A percentile compares a stretch with the other conserved stretches of the same genome.
These are phyloP conservation scores for Cafeteria roenbergensis DNA, from an alignment of 108 stramenopile species.

Conservation along the genomic window DNA sequence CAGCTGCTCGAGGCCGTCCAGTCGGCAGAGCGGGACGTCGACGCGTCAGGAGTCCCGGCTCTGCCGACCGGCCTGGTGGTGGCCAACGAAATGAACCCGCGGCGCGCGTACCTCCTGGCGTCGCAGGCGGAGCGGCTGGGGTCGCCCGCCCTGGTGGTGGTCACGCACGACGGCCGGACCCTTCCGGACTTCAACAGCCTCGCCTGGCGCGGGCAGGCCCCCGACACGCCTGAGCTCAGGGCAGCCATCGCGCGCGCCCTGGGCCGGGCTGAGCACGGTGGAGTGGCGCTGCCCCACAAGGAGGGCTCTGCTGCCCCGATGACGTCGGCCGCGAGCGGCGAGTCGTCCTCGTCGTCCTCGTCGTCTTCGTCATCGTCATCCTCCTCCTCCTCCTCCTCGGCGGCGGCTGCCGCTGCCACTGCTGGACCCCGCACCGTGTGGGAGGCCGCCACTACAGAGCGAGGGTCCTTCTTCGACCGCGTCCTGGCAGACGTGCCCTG, in stretches of 20 bases:
- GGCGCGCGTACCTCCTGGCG: constrained; percentile 88
- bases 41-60: constrained; percentile 5
- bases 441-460: background rate
- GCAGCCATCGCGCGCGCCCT: constrained; percentile 32
- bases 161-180: constrained; percentile 69
- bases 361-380: background rate
- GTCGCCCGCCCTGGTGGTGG: constrained; percentile 54
- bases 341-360: background rate
- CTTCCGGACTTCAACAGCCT: no score
- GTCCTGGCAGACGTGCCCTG: constrained; percentile 95
- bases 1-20: constrained; percentile 85
- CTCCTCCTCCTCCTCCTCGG: background rate
- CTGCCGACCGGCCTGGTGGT: constrained; percentile 64
- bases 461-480: constrained; percentile 59
- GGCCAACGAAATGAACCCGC: constrained; percentile 80
- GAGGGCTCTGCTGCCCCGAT: no score
- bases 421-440: constrained; percentile 9
- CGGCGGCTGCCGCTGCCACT: no score
- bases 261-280: no score
- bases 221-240: constrained; percentile 17
- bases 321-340: no score
- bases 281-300: no score
- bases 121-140: constrained; percentile 74
- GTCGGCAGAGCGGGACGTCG: constrained; percentile 25
- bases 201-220: no score